Conservation (phyloP, 2,329 filamentous ascomycete genomes). For the Sphaerulina populicola region DNA sequence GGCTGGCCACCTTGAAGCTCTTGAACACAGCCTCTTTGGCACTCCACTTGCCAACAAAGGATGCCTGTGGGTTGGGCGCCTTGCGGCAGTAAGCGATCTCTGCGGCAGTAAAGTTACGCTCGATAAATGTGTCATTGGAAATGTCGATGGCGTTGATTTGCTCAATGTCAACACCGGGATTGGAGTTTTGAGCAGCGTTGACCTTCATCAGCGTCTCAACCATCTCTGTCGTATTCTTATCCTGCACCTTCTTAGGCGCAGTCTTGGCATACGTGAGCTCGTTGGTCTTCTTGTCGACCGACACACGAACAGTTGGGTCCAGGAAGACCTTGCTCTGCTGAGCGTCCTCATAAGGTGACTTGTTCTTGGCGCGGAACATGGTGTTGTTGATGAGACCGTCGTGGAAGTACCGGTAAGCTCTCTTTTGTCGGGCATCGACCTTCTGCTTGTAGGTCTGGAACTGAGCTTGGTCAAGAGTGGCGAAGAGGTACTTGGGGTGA, state of each 20-base stretch:
- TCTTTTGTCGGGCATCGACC: constrained; percentile 92
- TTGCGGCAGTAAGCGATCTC: constrained; percentile 83
- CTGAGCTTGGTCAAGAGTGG: constrained; percentile 78
- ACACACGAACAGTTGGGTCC: constrained; percentile 84
- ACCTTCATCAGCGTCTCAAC: constrained; percentile 67
- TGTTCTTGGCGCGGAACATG: constrained; percentile 90
- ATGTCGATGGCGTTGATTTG: constrained; percentile 80
- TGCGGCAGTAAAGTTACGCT: constrained; percentile 81
- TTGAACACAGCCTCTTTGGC: constrained; percentile 99
- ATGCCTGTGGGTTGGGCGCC: constrained; percentile 71
- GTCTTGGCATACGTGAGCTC: constrained; percentile 64
- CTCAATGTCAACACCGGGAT: constrained; percentile 91
- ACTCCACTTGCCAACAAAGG: constrained; percentile 91
- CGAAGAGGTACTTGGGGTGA: constrained; percentile 91
- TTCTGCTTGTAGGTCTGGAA: constrained; percentile 78
- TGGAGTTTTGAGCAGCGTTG: constrained; percentile 52
- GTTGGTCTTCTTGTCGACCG: constrained; percentile 75
- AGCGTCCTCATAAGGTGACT: constrained; percentile 80
- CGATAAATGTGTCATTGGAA: constrained; percentile 84
- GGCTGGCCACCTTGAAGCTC: constrained; percentile 76
- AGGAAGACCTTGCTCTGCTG: constrained; percentile 83
- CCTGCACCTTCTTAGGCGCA: constrained; percentile 56
- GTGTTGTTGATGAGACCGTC: constrained; percentile 97
- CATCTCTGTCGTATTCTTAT: constrained; percentile 62
- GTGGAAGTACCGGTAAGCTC: constrained; percentile 97